Evolutionary conservation across 2,329 filamentous ascomycete species (phyloP).

Genomic region (Truncatella angustata): DNA sequence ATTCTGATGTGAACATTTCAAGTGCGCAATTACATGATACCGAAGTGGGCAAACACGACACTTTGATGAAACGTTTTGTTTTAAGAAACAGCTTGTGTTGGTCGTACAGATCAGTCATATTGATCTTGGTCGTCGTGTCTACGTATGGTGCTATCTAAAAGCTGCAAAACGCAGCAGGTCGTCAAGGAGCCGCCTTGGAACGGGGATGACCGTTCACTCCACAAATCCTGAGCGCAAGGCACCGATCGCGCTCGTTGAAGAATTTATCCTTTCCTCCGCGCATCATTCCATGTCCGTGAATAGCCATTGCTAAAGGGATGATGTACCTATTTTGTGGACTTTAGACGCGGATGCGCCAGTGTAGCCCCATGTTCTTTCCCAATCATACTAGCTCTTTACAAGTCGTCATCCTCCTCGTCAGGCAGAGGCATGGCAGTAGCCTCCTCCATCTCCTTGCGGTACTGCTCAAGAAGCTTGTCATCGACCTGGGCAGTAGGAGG

Average conservation of each 20-base stretch:
- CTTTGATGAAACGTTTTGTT: too few species aligned
- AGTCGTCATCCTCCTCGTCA: constrained; percentile 78
- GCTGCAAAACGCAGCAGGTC: constrained; percentile 29
- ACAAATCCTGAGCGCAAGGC: constrained; percentile 22
- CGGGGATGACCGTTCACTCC: constrained; percentile 11
- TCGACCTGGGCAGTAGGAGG: constrained; percentile 92
- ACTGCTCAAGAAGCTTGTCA: constrained; percentile 74
- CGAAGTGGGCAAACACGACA: too few species aligned
- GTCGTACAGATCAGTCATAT: constrained; percentile 4
- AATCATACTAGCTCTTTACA: constrained; percentile 40
- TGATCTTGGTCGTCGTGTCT: constrained; percentile 27
- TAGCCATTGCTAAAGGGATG: constrained; percentile 11
- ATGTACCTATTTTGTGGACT: constrained; percentile 8
- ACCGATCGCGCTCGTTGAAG: constrained; percentile 19
- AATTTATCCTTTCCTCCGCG: constrained; percentile 22
- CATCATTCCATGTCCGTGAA: constrained; percentile 19
- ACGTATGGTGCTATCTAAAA: constrained; percentile 33
- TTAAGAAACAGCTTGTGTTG: neutral
- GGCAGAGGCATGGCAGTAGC: constrained; percentile 84
- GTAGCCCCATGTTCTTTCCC: constrained; percentile 12
- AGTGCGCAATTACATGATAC: too few species aligned
- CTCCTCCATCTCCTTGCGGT: constrained; percentile 83
- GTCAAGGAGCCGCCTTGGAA: constrained; percentile 24
- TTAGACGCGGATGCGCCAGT: constrained; percentile 10
- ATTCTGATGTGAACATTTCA: too few species aligned